A percentile compares a stretch with the other conserved stretches of the same genome.
Evolutionary conservation across 768 basidiomycete species (phyloP).

Genomic region (Trametopsis cervina): DNA sequence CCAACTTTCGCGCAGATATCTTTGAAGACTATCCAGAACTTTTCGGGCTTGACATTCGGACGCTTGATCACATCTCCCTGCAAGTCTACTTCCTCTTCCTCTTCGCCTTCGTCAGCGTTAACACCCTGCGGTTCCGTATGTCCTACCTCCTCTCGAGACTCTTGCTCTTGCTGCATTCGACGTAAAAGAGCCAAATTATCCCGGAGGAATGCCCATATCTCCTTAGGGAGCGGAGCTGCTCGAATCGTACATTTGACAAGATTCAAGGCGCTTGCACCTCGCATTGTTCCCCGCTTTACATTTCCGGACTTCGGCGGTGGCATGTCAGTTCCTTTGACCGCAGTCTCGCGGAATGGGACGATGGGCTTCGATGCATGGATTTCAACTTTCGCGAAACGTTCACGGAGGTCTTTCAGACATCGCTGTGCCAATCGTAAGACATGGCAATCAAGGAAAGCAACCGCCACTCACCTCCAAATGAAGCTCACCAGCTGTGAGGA

Average conservation of each 20-base stretch:
- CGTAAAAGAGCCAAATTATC: constrained; percentile 63
- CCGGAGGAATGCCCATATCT: constrained; percentile 68
- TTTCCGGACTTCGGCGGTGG: constrained; percentile 68
- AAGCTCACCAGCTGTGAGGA: constrained; percentile 90
- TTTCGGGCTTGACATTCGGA: constrained; percentile 59
- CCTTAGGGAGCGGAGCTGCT: constrained; percentile 70
- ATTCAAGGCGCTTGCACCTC: constrained; percentile 58
- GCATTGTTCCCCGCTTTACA: constrained; percentile 71
- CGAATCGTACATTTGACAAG: constrained; percentile 79
- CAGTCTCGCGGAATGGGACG: constrained; percentile 96
- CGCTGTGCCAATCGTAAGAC: constrained; percentile 41
- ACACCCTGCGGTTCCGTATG: neutral
- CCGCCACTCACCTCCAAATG: constrained; percentile 75
- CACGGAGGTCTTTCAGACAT: constrained; percentile 92
- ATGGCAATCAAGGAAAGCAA: neutral
- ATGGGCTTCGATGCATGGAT: constrained; percentile 94
- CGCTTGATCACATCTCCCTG: constrained; percentile 55
- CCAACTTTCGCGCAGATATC: constrained; percentile 60
- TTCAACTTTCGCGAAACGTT: constrained; percentile 88
- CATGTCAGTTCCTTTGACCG: constrained; percentile 82
- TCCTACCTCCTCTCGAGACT: constrained; percentile 7
- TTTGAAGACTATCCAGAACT: constrained; percentile 74
- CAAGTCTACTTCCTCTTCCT: constrained; percentile 27
- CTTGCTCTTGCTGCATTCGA: constrained; percentile 43
- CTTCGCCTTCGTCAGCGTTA: constrained; percentile 13